Evolutionary conservation across 164 flowering plant genomes (phyloP), one percentile per base, ranked within the genome.

Genomic region (Warburgia ugandensis): DNA sequence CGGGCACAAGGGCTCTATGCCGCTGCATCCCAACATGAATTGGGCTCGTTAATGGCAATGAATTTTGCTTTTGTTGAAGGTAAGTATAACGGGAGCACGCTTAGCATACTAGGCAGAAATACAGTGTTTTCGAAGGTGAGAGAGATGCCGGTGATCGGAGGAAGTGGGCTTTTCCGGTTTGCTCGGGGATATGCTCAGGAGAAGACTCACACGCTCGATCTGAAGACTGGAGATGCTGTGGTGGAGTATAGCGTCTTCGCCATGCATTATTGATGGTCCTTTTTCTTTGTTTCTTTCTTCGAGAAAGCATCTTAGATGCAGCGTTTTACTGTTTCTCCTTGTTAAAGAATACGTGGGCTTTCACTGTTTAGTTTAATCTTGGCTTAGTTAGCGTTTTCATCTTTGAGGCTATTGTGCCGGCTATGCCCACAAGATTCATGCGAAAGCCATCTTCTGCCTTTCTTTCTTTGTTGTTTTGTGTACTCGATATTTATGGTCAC

Each of bases 1-100:
- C 23, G 66, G 30, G 74, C 74, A 0, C 74, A 70, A 25, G 74
- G 74, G 9, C 25, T 70, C 4, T 70, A 70, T 36, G 63, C 63
- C 2, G 29, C 44, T 6, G 71, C 68, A 0, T 46, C 62, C 4
- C 48, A 59, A 17, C 19, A 45, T 6, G 60, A 59, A 14, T 2
- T 55, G 3, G 65, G 55, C 6, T 41, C 63, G 17, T 25, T 69
- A 22, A 65, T 66, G 73, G 54, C 43, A 25, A 26, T 66, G 48
- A 70, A 66, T 17, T 66, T 54, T 17, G 68, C 41, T 10, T 66
- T 66, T 25, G 29, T 52, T 5, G 49, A 55, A 23, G 71, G 73
- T 22, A 65, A 65, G 58, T 65, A 61, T 37, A 61, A 58, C 3
- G 65, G 68, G 20, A 55, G 59, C 50, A 31, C 50, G 6, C 40